phyloP scores from a whole-genome alignment of 129 eudicot genomes.

The Escallonia rubra region DNA sequence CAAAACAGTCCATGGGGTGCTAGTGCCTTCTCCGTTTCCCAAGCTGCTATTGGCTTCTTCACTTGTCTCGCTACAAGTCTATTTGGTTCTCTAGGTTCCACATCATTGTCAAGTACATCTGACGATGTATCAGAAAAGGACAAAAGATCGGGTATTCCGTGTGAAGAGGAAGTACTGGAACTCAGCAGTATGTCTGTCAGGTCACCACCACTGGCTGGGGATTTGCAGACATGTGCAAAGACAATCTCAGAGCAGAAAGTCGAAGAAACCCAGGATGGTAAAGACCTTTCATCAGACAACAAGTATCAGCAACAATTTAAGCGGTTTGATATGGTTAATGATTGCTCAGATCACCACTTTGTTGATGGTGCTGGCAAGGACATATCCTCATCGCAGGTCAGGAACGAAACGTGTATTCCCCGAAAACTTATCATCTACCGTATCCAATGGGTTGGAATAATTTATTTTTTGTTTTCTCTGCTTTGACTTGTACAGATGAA shows the following conservation, averaged over 20 bases:
- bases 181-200: conserved; percentile 14
- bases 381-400: conserved; percentile 55
- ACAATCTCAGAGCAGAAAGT: conserved; percentile 16
- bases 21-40: conserved; percentile 36
- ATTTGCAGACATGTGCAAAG: conserved; percentile 23
- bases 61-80: conserved; percentile 44
- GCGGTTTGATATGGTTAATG: conserved; percentile 73
- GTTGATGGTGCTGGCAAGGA: conserved; percentile 45
- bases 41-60: conserved; percentile 57
- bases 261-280: conserved; percentile 17
- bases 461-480: neutral
- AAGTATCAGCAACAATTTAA: conserved; percentile 21
- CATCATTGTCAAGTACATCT: conserved; percentile 26
- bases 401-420: neutral
- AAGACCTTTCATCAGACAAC: conserved; percentile 20
- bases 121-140: conserved; percentile 17
- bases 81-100: conserved; percentile 39
- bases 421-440: neutral
- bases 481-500: conserved; percentile 44
- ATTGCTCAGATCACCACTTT: conserved; percentile 78
- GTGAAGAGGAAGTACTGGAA: conserved; percentile 31
- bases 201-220: conserved; percentile 8
- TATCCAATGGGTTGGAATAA: neutral
- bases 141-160: conserved; percentile 4
- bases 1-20: conserved; percentile 27